Conservation (phyloP, 768 basidiomycete genomes). For the Piloderma croceum region DNA sequence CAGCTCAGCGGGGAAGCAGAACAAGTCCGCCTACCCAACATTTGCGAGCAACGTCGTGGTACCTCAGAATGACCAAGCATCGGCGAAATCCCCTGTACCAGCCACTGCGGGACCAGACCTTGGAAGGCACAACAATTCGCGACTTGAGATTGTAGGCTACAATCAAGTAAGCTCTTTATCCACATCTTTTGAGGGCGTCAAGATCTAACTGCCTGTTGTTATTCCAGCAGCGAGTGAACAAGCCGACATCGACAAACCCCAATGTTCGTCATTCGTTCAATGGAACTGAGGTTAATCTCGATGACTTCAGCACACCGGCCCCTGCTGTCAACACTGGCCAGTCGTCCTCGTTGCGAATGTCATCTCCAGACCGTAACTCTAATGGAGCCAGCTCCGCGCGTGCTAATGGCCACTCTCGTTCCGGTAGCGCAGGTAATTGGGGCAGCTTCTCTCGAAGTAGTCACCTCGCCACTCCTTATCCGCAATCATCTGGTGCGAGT, state of each 20-base stretch:
- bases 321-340: constrained; percentile 47
- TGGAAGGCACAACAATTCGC: constrained; percentile 66
- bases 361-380: constrained; percentile 38
- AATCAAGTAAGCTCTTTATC: constrained; percentile 51
- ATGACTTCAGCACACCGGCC: constrained; percentile 54
- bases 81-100: constrained; percentile 69
- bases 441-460: constrained; percentile 52
- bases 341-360: constrained; percentile 34
- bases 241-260: constrained; percentile 41
- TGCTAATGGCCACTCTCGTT: constrained; percentile 62
- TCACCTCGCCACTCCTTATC: constrained; percentile 46
- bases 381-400: constrained; percentile 34
- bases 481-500: constrained; percentile 52
- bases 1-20: constrained; percentile 58
- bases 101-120: constrained; percentile 83
- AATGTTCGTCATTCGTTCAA: constrained; percentile 72
- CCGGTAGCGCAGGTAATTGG: constrained; percentile 82
- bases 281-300: constrained; percentile 64
- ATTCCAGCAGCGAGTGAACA: constrained; percentile 39
- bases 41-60: constrained; percentile 50
- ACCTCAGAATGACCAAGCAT: constrained; percentile 47
- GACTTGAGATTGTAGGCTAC: constrained; percentile 69
- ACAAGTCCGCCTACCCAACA: constrained; percentile 80
- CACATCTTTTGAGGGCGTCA: no score
- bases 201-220: no score